A percentile compares a stretch with the other conserved stretches of the same genome.
These are phyloP conservation scores for Talaromyces verruculosus DNA, from an alignment of 2,329 filamentous ascomycete genomes.

Conservation along the genomic window DNA sequence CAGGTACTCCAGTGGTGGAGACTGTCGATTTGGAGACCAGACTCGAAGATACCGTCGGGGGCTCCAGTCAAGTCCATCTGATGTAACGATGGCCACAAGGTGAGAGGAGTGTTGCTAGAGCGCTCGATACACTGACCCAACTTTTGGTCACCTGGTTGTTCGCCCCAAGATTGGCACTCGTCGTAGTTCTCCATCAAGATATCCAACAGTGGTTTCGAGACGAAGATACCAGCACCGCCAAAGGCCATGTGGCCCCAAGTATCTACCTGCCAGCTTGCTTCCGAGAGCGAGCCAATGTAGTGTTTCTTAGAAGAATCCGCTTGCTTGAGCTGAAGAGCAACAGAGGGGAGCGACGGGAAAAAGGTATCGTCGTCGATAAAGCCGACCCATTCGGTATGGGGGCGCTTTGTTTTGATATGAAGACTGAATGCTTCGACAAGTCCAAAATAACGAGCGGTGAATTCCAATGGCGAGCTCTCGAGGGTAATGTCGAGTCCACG, in stretches of 20 bases:
- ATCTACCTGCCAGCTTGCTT: conserved; percentile 46
- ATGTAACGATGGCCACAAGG: conserved; percentile 44
- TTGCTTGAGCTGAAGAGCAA: conserved; percentile 40
- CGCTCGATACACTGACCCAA: conserved; percentile 45
- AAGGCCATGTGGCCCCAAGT: conserved; percentile 47
- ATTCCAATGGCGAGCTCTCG: conserved; percentile 41
- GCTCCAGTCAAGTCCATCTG: conserved; percentile 48
- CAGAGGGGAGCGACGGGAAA: conserved; percentile 41
- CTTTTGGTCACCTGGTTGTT: conserved; percentile 48
- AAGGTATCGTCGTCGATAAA: conserved; percentile 49
- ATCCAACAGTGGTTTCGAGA: conserved; percentile 43
- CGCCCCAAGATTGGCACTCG: conserved; percentile 44
- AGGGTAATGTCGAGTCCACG: conserved; percentile 44
- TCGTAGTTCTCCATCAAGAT: conserved; percentile 41
- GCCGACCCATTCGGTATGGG: conserved; percentile 44
- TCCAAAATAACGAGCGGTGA: conserved; percentile 46
- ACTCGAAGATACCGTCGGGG: conserved; percentile 46
- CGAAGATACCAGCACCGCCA: conserved; percentile 47
- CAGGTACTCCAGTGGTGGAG: conserved; percentile 49
- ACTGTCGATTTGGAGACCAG: conserved; percentile 44
- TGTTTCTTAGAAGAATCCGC: conserved; percentile 43
- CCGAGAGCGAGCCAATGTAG: conserved; percentile 46
- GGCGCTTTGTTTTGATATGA: conserved; percentile 40
- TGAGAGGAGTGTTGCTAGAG: conserved; percentile 41
- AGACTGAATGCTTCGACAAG: conserved; percentile 43